Percentiles rank a stretch among this genome's conserved stretches.
Conservation (phyloP, 352 stramenopile genomes). For the Phytophthora pini region DNA sequence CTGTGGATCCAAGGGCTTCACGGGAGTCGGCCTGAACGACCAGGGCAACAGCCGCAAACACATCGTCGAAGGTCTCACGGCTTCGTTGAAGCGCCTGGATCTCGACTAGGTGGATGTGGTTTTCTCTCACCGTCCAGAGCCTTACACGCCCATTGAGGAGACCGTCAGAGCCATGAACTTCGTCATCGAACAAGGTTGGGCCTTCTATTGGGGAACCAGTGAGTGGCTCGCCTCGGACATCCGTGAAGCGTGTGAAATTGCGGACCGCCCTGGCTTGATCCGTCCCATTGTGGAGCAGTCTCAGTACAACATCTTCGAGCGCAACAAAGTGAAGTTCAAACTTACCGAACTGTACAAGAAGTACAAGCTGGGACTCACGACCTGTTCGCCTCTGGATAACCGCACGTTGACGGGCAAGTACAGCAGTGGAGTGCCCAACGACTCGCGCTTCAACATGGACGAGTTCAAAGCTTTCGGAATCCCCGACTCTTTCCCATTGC, state of each 20-base stretch:
- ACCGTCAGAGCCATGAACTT: conserved; percentile 66
- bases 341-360: conserved; percentile 52
- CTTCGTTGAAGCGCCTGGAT: conserved; percentile 44
- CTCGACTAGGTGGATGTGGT: conserved; percentile 62
- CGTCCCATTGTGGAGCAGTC: conserved; percentile 54
- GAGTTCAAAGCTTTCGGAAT: too few species aligned
- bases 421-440: conserved; percentile 32
- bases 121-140: conserved; percentile 61
- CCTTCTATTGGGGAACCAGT: too few species aligned
- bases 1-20: conserved; percentile 27
- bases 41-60: conserved; percentile 45
- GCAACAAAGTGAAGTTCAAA: conserved; percentile 52
- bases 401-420: conserved; percentile 73
- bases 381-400: conserved; percentile 52
- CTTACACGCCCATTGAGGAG: conserved; percentile 63
- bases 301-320: conserved; percentile 68
- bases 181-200: conserved; percentile 31
- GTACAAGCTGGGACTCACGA: conserved; percentile 57
- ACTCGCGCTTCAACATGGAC: conserved; percentile 20
- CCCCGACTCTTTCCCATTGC: too few species aligned
- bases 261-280: conserved; percentile 38
- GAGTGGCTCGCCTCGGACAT: not conserved
- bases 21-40: conserved; percentile 20
- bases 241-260: conserved; percentile 49
- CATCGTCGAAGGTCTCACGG: conserved; percentile 52